These are phyloP conservation scores for Penicillium sp. DNA, from an alignment of 2,329 filamentous ascomycete species.

Conservation along the genomic window DNA sequence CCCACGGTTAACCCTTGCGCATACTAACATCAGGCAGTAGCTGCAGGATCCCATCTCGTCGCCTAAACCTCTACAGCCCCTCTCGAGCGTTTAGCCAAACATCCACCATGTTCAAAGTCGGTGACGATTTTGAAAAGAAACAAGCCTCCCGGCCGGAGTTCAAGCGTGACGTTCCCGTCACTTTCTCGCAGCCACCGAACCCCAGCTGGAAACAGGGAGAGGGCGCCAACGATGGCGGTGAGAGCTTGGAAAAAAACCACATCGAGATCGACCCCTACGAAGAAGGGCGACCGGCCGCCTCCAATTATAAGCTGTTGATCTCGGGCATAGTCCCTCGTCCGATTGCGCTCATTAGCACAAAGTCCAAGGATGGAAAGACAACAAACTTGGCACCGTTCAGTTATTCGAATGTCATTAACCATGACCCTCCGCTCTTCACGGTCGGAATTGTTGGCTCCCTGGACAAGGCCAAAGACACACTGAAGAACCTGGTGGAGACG, in stretches of 20 bases:
- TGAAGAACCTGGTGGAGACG: slow-evolving; percentile 63
- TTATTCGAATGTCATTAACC: slow-evolving; percentile 73
- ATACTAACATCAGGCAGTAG: too few species aligned
- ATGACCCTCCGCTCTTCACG: slow-evolving; percentile 78
- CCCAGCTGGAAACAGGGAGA: slow-evolving; percentile 38
- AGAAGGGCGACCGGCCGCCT: slow-evolving; percentile 54
- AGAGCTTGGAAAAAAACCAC: slow-evolving; percentile 50
- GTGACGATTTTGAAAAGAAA: too few species aligned
- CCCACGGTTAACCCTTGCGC: too few species aligned
- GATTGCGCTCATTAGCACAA: slow-evolving; percentile 57
- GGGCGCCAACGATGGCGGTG: slow-evolving; percentile 40
- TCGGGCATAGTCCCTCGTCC: slow-evolving; percentile 76
- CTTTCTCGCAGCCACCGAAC: slow-evolving; percentile 35
- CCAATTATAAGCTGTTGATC: slow-evolving; percentile 91
- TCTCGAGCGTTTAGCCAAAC: too few species aligned
- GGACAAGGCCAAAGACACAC: slow-evolving; percentile 63
- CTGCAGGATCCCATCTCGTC: too few species aligned
- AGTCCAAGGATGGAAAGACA: slow-evolving; percentile 51
- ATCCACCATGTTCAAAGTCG: too few species aligned
- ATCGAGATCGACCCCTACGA: slow-evolving; percentile 73
- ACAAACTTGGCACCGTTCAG: slow-evolving; percentile 80
- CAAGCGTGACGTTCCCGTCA: slow-evolving; percentile 25
- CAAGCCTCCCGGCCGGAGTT: slow-evolving; percentile 30
- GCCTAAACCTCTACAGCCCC: too few species aligned
- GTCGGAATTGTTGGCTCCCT: slow-evolving; percentile 52